Percentiles rank a stretch among this genome's conserved stretches.
Conservation (phyloP, 768 basidiomycete genomes). For the Saitozyma sp. region DNA sequence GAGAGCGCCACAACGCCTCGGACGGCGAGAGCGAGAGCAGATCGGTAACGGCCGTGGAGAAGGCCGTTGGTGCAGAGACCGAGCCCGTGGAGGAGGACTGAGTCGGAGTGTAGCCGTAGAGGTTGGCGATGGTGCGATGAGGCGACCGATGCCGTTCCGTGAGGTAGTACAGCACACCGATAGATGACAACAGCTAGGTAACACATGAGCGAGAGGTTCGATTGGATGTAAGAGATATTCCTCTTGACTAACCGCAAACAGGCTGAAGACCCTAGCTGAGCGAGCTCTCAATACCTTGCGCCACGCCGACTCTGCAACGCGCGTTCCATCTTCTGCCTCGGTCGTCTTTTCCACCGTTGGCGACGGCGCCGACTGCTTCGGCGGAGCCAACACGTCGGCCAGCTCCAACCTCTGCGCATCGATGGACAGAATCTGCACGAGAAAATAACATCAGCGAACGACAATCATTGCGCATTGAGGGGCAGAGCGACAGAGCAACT, state of each 20-base stretch:
- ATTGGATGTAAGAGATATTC: neutral
- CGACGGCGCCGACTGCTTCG: constrained; percentile 1
- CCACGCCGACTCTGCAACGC: constrained; percentile 10
- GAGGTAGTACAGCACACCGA: constrained; percentile 46
- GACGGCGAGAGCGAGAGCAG: constrained; percentile 14
- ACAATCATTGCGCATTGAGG: too few relatives aligned
- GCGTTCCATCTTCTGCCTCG: neutral
- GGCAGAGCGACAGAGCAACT: neutral
- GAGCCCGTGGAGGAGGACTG: constrained; percentile 4
- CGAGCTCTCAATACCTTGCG: constrained; percentile 9
- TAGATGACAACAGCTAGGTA: constrained; percentile 34
- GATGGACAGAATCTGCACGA: constrained; percentile 65
- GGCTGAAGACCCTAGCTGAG: constrained; percentile 37
- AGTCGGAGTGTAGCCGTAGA: constrained; percentile 44
- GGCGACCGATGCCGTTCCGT: constrained; percentile 34
- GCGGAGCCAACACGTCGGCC: constrained; percentile 64
- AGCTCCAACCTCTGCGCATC: constrained; percentile 92
- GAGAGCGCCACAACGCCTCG: constrained; percentile 35
- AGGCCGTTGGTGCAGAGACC: constrained; percentile 13
- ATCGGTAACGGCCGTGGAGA: constrained; percentile 7
- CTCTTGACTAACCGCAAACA: constrained; percentile 34
- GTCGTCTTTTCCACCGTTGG: neutral
- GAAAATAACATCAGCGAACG: constrained; percentile 2
- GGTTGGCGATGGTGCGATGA: constrained; percentile 24
- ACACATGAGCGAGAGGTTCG: neutral